A percentile compares a stretch with the other conserved stretches of the same genome.
Conservation (phyloP, 2,329 filamentous ascomycete genomes). For the Aspergillus sp. region DNA sequence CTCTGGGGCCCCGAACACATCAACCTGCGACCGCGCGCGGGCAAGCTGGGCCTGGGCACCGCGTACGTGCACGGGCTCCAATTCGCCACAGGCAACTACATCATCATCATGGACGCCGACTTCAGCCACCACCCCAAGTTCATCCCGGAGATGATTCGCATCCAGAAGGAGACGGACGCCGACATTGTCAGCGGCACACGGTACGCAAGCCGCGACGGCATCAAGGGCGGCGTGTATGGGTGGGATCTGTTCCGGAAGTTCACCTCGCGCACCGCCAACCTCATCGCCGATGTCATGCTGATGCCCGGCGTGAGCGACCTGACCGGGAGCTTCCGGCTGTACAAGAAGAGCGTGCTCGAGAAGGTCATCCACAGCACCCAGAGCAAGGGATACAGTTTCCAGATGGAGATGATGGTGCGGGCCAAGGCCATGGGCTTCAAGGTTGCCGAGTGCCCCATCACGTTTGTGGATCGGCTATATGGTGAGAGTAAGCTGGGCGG, state of each 20-base stretch:
- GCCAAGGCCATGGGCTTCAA: conserved; percentile 94
- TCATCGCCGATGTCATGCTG: conserved; percentile 93
- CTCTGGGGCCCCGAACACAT: conserved; percentile 76
- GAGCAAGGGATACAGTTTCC: conserved; percentile 97
- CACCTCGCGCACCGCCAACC: conserved; percentile 74
- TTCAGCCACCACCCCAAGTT: conserved; percentile 99
- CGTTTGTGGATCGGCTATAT: conserved; percentile 92
- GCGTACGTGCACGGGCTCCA: conserved; percentile 94
- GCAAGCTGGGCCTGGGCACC: conserved; percentile 95
- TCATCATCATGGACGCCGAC: conserved; percentile 99
- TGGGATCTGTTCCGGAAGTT: conserved; percentile 91
- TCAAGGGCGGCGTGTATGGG: conserved; percentile 77
- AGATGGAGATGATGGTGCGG: conserved; percentile 99
- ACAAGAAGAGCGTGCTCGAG: conserved; percentile 85
- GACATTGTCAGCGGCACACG: conserved; percentile 97
- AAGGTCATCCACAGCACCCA: conserved; percentile 88
- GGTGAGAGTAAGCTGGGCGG: conserved; percentile 93
- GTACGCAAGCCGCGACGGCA: conserved; percentile 71
- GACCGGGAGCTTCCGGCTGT: conserved; percentile 90
- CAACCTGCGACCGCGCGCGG: conserved; percentile 79
- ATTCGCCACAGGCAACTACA: conserved; percentile 86
- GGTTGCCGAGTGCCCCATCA: conserved; percentile 93
- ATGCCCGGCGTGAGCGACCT: conserved; percentile 92
- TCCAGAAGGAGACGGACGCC: conserved; percentile 75
- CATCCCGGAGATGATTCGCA: conserved; percentile 87